A percentile compares a stretch with the other conserved stretches of the same genome.
Conservation (phyloP, 2,329 filamentous ascomycete species). For the Sporothrix humicola region DNA sequence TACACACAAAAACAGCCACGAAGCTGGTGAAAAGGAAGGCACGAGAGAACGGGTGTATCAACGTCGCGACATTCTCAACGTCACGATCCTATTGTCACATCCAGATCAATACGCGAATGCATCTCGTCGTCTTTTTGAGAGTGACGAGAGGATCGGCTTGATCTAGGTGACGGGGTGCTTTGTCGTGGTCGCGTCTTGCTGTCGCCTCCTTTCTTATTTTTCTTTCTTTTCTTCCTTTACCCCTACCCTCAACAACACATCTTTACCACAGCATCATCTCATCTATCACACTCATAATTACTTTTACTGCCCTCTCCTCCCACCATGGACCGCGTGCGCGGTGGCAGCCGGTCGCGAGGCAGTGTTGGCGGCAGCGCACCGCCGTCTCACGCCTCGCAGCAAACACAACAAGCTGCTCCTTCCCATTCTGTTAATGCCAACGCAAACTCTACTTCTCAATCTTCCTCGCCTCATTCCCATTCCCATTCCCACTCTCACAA, state of each 20-base stretch:
- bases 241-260: background rate
- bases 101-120: background rate
- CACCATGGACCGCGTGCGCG: constrained; percentile 38
- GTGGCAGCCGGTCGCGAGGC: constrained; percentile 38
- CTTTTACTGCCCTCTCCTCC: background rate
- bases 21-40: constrained; percentile 2
- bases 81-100: background rate
- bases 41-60: too few relatives aligned
- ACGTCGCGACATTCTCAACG: too few relatives aligned
- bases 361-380: constrained; percentile 30
- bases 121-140: background rate
- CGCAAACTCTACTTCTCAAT: background rate
- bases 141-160: background rate
- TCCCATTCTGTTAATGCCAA: background rate
- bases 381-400: constrained; percentile 26
- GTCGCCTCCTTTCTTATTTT: constrained; percentile 14
- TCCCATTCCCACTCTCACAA: background rate
- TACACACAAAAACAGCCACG: constrained; percentile 36
- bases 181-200: background rate
- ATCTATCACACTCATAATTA: background rate
- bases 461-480: too few relatives aligned
- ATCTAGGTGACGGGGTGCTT: background rate
- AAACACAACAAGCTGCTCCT: background rate
- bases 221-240: background rate
- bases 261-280: background rate